These are phyloP conservation scores for Colletotrichum coccodes DNA, from an alignment of 2,329 filamentous ascomycete genomes.

Conservation along the genomic window DNA sequence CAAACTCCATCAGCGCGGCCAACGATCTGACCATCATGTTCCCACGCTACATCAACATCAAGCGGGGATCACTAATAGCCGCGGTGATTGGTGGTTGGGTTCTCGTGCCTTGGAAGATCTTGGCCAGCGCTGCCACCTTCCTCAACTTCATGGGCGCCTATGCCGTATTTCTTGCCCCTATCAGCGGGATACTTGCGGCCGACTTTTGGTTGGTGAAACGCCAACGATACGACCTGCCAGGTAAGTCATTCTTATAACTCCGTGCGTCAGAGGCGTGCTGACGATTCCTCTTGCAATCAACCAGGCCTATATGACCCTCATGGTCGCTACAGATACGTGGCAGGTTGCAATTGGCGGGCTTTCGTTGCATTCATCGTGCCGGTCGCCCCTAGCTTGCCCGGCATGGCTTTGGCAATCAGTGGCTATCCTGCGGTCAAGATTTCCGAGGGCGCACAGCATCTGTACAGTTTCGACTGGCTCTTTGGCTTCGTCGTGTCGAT, in stretches of 20 bases:
- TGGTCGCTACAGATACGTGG: slow-evolving; percentile 55
- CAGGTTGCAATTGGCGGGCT: slow-evolving; percentile 68
- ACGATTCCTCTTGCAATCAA: not conserved
- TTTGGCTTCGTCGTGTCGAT: slow-evolving; percentile 31
- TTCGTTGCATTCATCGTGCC: slow-evolving; percentile 66
- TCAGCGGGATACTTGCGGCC: slow-evolving; percentile 67
- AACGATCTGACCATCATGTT: slow-evolving; percentile 66
- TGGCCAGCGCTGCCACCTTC: slow-evolving; percentile 66
- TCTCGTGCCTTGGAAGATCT: slow-evolving; percentile 74
- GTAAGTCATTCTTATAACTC: not conserved
- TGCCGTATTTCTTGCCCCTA: slow-evolving; percentile 70
- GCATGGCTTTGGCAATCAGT: slow-evolving; percentile 58
- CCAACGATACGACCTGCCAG: slow-evolving; percentile 57
- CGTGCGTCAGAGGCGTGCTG: not conserved
- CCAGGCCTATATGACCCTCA: slow-evolving; percentile 44
- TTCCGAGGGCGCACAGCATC: slow-evolving; percentile 25
- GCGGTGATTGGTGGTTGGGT: slow-evolving; percentile 65
- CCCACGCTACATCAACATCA: slow-evolving; percentile 65
- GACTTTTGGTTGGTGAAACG: slow-evolving; percentile 70
- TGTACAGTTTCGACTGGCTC: slow-evolving; percentile 33
- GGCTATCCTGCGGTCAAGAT: slow-evolving; percentile 24
- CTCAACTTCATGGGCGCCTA: slow-evolving; percentile 72
- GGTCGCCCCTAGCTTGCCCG: slow-evolving; percentile 66
- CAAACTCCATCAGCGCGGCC: slow-evolving; percentile 63
- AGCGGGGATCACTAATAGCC: slow-evolving; percentile 64